Evolutionary conservation across 1,139 yeast species (phyloP).

Genomic region (Geotrichum candidum): DNA sequence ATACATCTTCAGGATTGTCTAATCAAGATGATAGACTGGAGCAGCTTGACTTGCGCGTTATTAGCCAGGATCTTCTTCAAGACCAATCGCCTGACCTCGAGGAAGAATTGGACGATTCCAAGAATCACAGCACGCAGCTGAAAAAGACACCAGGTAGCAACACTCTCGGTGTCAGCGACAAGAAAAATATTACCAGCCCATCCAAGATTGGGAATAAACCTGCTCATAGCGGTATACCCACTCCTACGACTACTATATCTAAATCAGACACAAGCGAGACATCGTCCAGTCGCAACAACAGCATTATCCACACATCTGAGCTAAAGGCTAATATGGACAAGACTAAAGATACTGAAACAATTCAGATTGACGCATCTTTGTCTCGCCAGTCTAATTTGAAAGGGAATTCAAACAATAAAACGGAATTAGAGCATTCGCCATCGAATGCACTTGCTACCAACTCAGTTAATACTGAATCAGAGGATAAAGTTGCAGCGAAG

Average conservation of each 20-base stretch:
- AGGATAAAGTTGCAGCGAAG: background rate
- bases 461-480: background rate
- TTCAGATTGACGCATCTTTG: background rate
- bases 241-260: background rate
- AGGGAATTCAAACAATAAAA: background rate
- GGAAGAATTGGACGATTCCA: too few relatives aligned
- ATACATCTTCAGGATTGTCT: background rate
- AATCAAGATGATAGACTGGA: background rate
- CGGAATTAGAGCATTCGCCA: background rate
- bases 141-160: background rate
- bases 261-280: background rate
- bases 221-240: background rate
- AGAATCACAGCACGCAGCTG: background rate
- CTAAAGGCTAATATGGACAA: background rate
- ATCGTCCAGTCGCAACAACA: background rate
- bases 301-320: background rate
- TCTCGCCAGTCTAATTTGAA: background rate
- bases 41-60: background rate
- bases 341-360: background rate
- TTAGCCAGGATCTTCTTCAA: background rate
- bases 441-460: background rate
- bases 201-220: background rate
- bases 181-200: background rate
- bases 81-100: background rate
- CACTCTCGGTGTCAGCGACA: background rate